Percentiles rank a stretch among this genome's conserved stretches.
Conservation (phyloP, 176 grass and related monocot species). For the Phragmites australis region DNA sequence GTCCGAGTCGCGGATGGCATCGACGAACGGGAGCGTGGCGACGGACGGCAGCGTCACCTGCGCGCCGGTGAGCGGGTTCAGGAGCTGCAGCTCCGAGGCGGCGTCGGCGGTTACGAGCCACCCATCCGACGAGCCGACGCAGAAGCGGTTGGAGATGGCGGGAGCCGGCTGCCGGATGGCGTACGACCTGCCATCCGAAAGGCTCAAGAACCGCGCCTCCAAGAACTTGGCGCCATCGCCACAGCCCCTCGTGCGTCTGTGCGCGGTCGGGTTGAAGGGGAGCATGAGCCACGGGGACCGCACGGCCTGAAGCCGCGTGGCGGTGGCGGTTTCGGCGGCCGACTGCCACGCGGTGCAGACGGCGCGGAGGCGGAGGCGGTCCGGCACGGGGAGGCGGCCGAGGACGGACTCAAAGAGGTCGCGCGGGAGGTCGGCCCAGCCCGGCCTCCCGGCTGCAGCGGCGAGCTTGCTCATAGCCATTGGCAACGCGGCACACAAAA, state of each 20-base stretch:
- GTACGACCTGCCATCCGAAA: slow-evolving; percentile 46
- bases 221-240: not conserved
- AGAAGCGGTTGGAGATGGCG: slow-evolving; percentile 19
- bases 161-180: slow-evolving; percentile 37
- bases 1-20: not conserved
- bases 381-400: slow-evolving; percentile 35
- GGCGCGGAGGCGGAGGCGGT: slow-evolving; percentile 48
- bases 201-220: slow-evolving; percentile 47
- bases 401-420: slow-evolving; percentile 51
- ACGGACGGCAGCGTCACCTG: slow-evolving; percentile 45
- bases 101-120: slow-evolving; percentile 57
- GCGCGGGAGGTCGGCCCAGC: slow-evolving; percentile 51
- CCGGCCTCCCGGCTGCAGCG: not conserved
- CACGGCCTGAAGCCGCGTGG: not conserved
- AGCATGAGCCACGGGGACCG: slow-evolving; percentile 65
- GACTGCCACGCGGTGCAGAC: slow-evolving; percentile 49
- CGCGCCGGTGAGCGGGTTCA: slow-evolving; percentile 45
- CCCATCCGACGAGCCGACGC: slow-evolving; percentile 47
- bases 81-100: slow-evolving; percentile 46
- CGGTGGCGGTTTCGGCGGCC: not conserved
- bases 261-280: slow-evolving; percentile 24
- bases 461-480: slow-evolving; percentile 28
- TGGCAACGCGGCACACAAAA: not conserved
- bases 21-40: slow-evolving; percentile 44
- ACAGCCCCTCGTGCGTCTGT: not conserved